Base-by-base conservation (phyloP, 2,329 filamentous ascomycete genomes). In the Alternaria tenuissima region DNA sequence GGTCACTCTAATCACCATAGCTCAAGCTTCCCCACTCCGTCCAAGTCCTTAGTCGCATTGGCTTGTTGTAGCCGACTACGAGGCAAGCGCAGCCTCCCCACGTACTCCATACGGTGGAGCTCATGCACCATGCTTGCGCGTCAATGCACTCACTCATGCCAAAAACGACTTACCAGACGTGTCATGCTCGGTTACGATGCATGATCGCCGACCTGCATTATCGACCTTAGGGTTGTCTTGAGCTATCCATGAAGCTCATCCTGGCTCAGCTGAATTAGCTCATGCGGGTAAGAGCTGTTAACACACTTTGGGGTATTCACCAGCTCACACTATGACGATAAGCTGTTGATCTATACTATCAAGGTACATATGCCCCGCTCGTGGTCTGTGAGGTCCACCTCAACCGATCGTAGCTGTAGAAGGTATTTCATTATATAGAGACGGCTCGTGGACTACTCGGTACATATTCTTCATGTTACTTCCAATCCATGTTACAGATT, bases 401-500 rank as follows among this genome's bases (percentile, higher is more conserved):
- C 57, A 55, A 61, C n/a, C 22, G 49, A 59, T 42, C 18, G 38
- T 61, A 57, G 46, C 56, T 39, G 46, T 39, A 46, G 48, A 43
- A 30, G 22, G 18, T 51, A 26, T 57, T 12, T 48, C 56, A 28
- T 32, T 62, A 54, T 66, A 62, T 55, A 56, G 44, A 30, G 53
- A 60, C 32, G 24, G 12, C 18, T 47, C 36, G 54, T 58, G 30
- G 43, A 42, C 47, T 38, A 52, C 22, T 12, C 44, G 43, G 24
- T 20, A 49, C 48, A 54, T 44, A 36, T 47, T 38, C 16, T 43
- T 54, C 43, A 24, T 57, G 34, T 24, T 22, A 32, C 32, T 59
- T 60, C 67, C 66, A 68, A 49, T 32, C 34, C 48, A 71, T 71
- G 67, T 63, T 69, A 61, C 63, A 66, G 42, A 60, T 71, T 47